A percentile compares a stretch with the other conserved stretches of the same genome.
phyloP scores from a whole-genome alignment of 164 flowering plant species.

The Sextonia rubra region DNA sequence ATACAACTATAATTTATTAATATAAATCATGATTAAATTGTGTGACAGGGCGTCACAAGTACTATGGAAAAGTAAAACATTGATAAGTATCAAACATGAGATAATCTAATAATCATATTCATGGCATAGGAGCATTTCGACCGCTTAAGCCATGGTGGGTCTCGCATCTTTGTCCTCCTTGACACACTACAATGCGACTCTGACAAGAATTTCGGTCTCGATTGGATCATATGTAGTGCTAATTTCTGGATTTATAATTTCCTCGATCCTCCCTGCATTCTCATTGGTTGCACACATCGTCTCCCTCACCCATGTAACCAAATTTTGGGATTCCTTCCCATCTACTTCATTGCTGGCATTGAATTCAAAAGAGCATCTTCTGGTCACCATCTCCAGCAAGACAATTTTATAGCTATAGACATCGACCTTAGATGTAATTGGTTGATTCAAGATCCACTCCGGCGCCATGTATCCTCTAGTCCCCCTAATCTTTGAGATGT shows the following conservation, averaged over 20 bases:
- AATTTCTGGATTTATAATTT: neutral
- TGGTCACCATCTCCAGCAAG: conserved; percentile 23
- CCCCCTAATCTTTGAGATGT: conserved; percentile 32
- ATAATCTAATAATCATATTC: neutral
- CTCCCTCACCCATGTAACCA: conserved; percentile 1
- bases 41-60: too few relatives aligned
- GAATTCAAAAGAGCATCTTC: conserved; percentile 6
- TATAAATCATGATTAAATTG: too few relatives aligned
- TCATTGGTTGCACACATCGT: neutral
- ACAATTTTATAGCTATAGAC: conserved; percentile 47
- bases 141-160: neutral
- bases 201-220: neutral
- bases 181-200: conserved; percentile 7
- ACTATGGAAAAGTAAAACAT: too few relatives aligned
- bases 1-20: too few relatives aligned
- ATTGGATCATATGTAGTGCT: neutral
- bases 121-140: neutral
- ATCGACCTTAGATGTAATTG: conserved; percentile 37
- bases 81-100: too few relatives aligned
- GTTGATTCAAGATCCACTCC: conserved; percentile 32
- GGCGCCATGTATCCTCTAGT: conserved; percentile 50
- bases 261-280: neutral
- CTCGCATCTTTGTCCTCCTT: conserved; percentile 7
- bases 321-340: neutral
- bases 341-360: neutral